Evolutionary conservation across 768 basidiomycete genomes (phyloP).

Genomic region (Polyporus arcularius): DNA sequence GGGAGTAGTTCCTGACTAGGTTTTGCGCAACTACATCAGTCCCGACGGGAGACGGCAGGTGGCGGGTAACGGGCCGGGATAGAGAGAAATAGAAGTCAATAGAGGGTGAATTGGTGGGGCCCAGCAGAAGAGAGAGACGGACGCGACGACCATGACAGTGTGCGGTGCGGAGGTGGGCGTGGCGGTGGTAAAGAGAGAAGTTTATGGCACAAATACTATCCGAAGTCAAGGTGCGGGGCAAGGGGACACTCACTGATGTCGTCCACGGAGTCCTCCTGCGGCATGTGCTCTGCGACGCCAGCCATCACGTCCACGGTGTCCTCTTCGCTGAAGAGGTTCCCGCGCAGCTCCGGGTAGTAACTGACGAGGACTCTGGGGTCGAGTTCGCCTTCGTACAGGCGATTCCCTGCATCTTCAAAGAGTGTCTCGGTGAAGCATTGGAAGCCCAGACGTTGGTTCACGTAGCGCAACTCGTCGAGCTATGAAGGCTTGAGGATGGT

Average conservation of each 20-base stretch:
- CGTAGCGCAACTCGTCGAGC: constrained; percentile 71
- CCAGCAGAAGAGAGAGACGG: background rate
- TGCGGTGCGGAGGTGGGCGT: background rate
- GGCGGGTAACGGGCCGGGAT: constrained; percentile 26
- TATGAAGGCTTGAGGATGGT: constrained; percentile 27
- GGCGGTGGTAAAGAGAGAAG: constrained; percentile 9
- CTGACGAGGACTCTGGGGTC: constrained; percentile 83
- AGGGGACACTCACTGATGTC: constrained; percentile 75
- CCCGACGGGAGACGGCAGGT: constrained; percentile 48
- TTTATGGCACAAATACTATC: constrained; percentile 18
- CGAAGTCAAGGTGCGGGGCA: constrained; percentile 12
- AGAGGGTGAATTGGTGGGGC: constrained; percentile 17
- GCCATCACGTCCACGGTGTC: constrained; percentile 72
- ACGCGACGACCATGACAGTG: constrained; percentile 1
- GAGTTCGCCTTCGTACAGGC: constrained; percentile 77
- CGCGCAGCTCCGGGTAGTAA: constrained; percentile 77
- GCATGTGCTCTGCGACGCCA: constrained; percentile 75
- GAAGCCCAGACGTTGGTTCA: constrained; percentile 83
- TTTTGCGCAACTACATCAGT: constrained; percentile 85
- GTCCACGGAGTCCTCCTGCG: constrained; percentile 67
- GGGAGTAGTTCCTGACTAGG: constrained; percentile 91
- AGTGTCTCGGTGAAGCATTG: constrained; percentile 75
- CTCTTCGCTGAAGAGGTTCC: constrained; percentile 52
- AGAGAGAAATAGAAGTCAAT: constrained; percentile 21
- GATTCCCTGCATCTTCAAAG: constrained; percentile 80